Evolutionary conservation across 139 green algal species (phyloP).

Genomic region (Asterochloris erici): DNA sequence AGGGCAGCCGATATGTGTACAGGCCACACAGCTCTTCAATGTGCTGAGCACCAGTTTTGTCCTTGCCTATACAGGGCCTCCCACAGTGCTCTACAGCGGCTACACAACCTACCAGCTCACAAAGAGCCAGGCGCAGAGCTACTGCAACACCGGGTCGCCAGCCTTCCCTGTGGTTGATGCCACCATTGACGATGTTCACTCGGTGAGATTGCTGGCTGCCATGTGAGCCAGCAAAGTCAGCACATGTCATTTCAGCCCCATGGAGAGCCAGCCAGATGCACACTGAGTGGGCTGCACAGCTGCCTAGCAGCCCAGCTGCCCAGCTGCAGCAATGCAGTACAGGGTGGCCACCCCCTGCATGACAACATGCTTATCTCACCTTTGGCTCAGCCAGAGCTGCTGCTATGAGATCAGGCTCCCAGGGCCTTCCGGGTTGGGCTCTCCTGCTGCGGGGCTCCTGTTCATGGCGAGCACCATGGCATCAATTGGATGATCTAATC

Average conservation of each 20-base stretch:
- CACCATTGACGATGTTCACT: constrained; percentile 11
- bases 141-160: constrained; percentile 13
- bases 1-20: too few species aligned
- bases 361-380: background rate
- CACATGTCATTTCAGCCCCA: background rate
- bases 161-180: constrained; percentile 8
- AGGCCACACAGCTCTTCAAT: too few species aligned
- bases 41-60: background rate
- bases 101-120: constrained; percentile 12
- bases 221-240: background rate
- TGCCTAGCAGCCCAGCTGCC: background rate
- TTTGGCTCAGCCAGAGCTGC: too few species aligned
- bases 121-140: constrained; percentile 3
- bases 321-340: background rate
- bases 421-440: too few species aligned
- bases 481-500: too few species aligned
- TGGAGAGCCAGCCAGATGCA: too few species aligned
- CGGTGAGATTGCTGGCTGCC: background rate
- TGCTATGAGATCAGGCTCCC: too few species aligned
- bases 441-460: too few species aligned
- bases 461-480: too few species aligned
- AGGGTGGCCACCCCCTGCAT: background rate
- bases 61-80: background rate
- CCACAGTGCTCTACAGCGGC: background rate
- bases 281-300: background rate